A percentile compares a stretch with the other conserved stretches of the same genome.
phyloP scores from a whole-genome alignment of 2,329 filamentous ascomycete species.

The Alternaria hordeiaustralica region DNA sequence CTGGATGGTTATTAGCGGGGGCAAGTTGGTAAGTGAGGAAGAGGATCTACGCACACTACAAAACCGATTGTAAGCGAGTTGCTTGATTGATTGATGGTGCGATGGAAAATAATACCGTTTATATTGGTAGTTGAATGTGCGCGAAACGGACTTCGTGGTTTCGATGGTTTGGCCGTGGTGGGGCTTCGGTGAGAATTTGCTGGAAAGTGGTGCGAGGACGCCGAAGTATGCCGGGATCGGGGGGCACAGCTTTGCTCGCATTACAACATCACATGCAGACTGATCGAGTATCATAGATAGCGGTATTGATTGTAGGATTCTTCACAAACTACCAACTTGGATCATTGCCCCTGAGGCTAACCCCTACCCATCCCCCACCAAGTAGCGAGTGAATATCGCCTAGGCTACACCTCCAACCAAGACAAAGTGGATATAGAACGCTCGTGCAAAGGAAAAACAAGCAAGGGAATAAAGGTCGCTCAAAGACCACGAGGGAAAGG shows the following conservation, averaged over 20 bases:
- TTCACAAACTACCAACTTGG: conserved; percentile 8
- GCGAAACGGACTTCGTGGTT: not conserved
- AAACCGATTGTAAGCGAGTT: conserved; percentile 7
- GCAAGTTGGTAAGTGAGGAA: conserved; percentile 1
- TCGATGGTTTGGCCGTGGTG: not conserved
- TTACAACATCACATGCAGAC: not conserved
- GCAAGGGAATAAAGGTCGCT: conserved; percentile 2
- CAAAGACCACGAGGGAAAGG: not conserved
- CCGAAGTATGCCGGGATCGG: not conserved
- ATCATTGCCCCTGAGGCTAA: not conserved
- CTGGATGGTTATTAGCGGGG: conserved; percentile 5
- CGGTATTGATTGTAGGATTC: conserved; percentile 1
- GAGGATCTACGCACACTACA: conserved; percentile 7
- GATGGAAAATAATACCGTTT: too few relatives aligned
- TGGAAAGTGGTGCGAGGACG: not conserved
- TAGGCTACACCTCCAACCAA: not conserved
- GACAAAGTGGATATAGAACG: conserved; percentile 46
- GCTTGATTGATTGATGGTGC: conserved; percentile 5
- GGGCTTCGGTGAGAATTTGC: not conserved
- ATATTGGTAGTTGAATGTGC: accelerated
- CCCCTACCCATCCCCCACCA: not conserved
- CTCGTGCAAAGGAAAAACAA: conserved; percentile 45
- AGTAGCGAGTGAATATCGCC: not conserved
- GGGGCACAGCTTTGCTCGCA: not conserved
- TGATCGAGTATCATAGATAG: not conserved